Conservation (phyloP, 1,284 basidiomycete genomes). For the Wallemia ichthyophaga region DNA sequence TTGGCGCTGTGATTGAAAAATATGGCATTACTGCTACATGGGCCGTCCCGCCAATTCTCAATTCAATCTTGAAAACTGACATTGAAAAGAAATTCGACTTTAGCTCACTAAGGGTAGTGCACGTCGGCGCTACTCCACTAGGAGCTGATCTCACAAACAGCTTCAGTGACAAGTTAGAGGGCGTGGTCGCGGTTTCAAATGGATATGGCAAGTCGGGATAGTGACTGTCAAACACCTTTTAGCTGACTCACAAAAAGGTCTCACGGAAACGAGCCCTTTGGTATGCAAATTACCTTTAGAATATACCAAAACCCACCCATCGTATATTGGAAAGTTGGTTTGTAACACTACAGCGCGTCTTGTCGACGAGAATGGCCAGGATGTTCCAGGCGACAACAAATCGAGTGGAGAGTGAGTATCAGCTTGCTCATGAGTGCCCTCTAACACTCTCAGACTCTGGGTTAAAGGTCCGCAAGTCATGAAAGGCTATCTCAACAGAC, state of each 20-base stretch:
- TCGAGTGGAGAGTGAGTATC: too few species aligned
- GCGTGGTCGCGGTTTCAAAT: not conserved
- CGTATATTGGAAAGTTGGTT: too few species aligned
- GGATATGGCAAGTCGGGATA: not conserved
- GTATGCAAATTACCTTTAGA: not conserved
- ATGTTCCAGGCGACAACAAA: too few species aligned
- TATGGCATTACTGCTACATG: not conserved
- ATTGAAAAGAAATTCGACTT: not conserved
- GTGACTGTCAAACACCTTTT: not conserved
- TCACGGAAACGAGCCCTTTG: not conserved
- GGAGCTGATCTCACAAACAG: not conserved
- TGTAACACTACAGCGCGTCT: too few species aligned
- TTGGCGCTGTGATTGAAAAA: not conserved
- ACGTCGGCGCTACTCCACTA: not conserved
- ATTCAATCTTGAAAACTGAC: not conserved
- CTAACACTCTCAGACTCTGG: too few species aligned
- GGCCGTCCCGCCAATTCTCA: not conserved
- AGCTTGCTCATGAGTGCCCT: too few species aligned
- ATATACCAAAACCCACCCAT: not conserved
- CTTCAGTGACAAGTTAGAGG: not conserved
- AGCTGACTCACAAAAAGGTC: not conserved
- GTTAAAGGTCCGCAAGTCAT: too few species aligned
- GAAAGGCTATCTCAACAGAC: conserved; percentile 27
- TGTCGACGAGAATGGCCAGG: too few species aligned
- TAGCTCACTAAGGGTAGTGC: not conserved